Conservation (phyloP, 345 rosid genomes). For the Brassica napus region Da-Ae NC_063442.1:5282501-5283000, state of each 20-base stretch:
- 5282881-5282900: neutral
- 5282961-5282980: neutral
- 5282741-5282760: neutral
- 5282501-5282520: slow-evolving; percentile 63
- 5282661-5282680: slow-evolving; percentile 73
- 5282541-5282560: slow-evolving; percentile 84
- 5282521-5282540: slow-evolving; percentile 62
- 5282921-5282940: neutral
- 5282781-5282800: neutral
- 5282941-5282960: neutral
- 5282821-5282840: neutral
- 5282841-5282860: neutral
- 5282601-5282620: neutral
- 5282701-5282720: neutral
- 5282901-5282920: neutral
- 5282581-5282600: neutral
- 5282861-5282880: neutral
- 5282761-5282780: slow-evolving; percentile 45
- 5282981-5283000: neutral
- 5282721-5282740: neutral
- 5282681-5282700: slow-evolving; percentile 72
- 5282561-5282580: slow-evolving; percentile 84
- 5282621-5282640: slow-evolving; percentile 38
- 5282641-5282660: slow-evolving; percentile 88
- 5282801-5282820: neutral